phyloP scores from a whole-genome alignment of 73 alveolate genomes.

The Tetrahymena malaccensis region DNA sequence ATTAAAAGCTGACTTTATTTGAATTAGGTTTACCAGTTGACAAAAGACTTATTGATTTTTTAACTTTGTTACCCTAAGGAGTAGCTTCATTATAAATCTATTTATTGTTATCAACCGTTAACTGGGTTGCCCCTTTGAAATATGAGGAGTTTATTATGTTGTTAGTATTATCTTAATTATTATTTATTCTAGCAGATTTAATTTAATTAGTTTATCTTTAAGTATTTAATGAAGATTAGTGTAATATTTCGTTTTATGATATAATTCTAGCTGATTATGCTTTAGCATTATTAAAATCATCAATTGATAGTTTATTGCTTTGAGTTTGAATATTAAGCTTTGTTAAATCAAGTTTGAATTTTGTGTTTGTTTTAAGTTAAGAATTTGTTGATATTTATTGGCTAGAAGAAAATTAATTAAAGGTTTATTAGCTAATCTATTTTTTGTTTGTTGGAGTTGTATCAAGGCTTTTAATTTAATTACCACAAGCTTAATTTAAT shows the following conservation, averaged over 20 bases:
- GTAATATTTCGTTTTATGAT: background rate
- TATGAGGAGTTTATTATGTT: background rate
- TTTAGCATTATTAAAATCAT: background rate
- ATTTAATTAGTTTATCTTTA: background rate
- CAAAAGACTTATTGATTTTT: background rate
- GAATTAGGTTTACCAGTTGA: background rate
- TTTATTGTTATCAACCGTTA: background rate
- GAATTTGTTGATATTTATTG: background rate
- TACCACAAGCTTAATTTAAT: background rate
- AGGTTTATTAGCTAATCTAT: background rate
- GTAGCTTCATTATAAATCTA: background rate
- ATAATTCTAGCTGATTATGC: background rate
- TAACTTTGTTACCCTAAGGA: background rate
- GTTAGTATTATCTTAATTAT: background rate
- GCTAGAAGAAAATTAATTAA: background rate
- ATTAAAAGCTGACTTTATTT: background rate
- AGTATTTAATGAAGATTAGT: background rate
- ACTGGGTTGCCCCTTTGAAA: background rate
- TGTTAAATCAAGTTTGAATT: background rate
- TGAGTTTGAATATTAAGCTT: background rate
- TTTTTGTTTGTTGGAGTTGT: background rate
- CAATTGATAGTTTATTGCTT: background rate
- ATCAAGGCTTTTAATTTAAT: background rate
- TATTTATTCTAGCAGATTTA: background rate
- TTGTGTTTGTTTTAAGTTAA: background rate